Evolutionary conservation across 352 stramenopile genomes (phyloP).

Genomic region (Blastocystis sp.): DNA sequence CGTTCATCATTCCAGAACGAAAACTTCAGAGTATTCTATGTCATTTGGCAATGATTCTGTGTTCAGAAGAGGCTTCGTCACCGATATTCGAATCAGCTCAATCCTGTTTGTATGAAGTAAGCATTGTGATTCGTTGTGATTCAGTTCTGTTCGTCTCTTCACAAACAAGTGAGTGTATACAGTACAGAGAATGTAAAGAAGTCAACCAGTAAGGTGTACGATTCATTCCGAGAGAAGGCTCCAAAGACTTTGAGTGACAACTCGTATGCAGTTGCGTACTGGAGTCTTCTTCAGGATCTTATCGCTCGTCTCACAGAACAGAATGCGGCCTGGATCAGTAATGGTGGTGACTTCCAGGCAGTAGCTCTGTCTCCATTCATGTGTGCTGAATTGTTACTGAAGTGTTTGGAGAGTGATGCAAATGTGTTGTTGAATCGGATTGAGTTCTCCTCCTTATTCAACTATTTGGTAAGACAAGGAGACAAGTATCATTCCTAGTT

Average conservation of each 20-base stretch:
- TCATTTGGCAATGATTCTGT: background rate
- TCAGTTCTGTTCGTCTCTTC: background rate
- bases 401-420: background rate
- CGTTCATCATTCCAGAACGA: constrained; percentile 5
- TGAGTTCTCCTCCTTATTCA: background rate
- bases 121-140: background rate
- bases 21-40: constrained; percentile 1
- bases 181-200: background rate
- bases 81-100: background rate
- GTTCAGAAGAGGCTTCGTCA: background rate
- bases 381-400: background rate
- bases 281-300: constrained; percentile 18
- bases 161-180: background rate
- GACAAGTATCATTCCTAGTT: background rate
- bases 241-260: background rate
- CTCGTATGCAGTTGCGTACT: background rate
- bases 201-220: constrained; percentile 19
- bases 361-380: background rate
- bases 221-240: background rate
- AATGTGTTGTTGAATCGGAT: background rate
- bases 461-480: background rate
- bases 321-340: background rate
- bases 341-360: background rate
- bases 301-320: background rate
- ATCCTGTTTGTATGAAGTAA: background rate